Conservation (phyloP, 2,329 filamentous ascomycete genomes). For the Trichoderma koningii region DNA sequence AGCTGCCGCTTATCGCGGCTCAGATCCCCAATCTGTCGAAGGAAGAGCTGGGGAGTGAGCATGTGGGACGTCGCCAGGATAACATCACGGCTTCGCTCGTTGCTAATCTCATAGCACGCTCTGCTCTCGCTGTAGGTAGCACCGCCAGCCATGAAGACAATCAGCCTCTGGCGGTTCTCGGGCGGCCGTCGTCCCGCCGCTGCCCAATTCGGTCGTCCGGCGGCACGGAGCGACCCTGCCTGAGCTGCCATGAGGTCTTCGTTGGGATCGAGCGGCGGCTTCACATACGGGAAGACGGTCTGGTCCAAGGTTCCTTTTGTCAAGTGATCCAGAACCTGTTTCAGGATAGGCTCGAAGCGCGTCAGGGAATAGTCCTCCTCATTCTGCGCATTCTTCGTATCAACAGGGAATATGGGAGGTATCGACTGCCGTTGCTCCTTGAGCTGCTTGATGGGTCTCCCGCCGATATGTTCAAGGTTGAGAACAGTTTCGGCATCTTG, state of each 20-base stretch:
- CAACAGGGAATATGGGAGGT: slow-evolving; percentile 71
- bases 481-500: slow-evolving; percentile 71
- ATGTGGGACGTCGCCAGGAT: slow-evolving; percentile 90
- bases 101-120: slow-evolving; percentile 83
- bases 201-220: slow-evolving; percentile 94
- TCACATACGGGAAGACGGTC: slow-evolving; percentile 69
- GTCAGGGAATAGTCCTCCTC: slow-evolving; percentile 83
- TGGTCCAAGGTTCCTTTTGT: slow-evolving; percentile 68
- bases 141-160: slow-evolving; percentile 93
- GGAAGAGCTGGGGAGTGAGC: slow-evolving; percentile 80
- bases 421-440: slow-evolving; percentile 73
- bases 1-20: slow-evolving; percentile 73
- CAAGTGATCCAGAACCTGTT: slow-evolving; percentile 78
- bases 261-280: slow-evolving; percentile 66
- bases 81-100: slow-evolving; percentile 74
- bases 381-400: slow-evolving; percentile 55
- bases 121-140: slow-evolving; percentile 91
- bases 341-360: slow-evolving; percentile 79
- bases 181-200: slow-evolving; percentile 70
- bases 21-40: slow-evolving; percentile 80
- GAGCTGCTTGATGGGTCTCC: slow-evolving; percentile 65
- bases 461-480: slow-evolving; percentile 82
- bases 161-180: slow-evolving; percentile 85
- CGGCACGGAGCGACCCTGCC: slow-evolving; percentile 79
- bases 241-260: slow-evolving; percentile 58